phyloP scores from a whole-genome alignment of 2,329 filamentous ascomycete species.

The Beauveria brongniartii region DNA sequence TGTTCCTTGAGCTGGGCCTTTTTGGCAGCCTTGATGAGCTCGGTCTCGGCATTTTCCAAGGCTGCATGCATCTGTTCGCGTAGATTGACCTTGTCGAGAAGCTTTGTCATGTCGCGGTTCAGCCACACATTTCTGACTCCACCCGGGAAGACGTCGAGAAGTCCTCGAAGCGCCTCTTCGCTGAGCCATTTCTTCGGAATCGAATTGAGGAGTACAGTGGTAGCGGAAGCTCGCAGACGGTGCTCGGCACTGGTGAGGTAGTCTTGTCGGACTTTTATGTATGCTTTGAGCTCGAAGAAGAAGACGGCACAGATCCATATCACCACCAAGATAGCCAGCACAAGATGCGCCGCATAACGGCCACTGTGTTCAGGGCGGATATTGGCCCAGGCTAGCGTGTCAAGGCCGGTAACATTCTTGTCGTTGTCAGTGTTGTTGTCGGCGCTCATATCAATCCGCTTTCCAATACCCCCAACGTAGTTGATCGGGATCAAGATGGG shows the following conservation, averaged over 20 bases:
- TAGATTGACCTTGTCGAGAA: constrained; percentile 75
- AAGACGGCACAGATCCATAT: constrained; percentile 81
- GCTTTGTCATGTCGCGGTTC: constrained; percentile 76
- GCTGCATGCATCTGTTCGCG: constrained; percentile 62
- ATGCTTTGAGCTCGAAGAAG: constrained; percentile 77
- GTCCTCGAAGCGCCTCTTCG: constrained; percentile 66
- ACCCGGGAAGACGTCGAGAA: constrained; percentile 95
- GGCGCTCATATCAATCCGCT: constrained; percentile 33
- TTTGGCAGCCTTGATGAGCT: constrained; percentile 72
- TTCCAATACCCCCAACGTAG: constrained; percentile 59
- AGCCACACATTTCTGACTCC: constrained; percentile 96
- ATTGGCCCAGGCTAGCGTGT: constrained; percentile 83
- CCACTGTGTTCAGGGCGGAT: constrained; percentile 56
- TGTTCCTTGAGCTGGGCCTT: constrained; percentile 66
- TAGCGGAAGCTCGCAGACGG: constrained; percentile 84
- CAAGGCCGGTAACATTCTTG: constrained; percentile 50
- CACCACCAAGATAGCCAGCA: constrained; percentile 71
- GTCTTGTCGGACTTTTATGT: constrained; percentile 88
- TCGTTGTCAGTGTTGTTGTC: constrained; percentile 27
- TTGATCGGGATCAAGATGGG: constrained; percentile 86
- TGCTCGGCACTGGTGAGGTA: constrained; percentile 94
- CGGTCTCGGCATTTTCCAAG: constrained; percentile 77
- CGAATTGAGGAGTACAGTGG: constrained; percentile 84
- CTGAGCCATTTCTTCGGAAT: constrained; percentile 90
- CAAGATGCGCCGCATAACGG: constrained; percentile 76